These are phyloP conservation scores for Metarhizium sp. DNA, from an alignment of 2,329 filamentous ascomycete genomes.

Conservation along the genomic window DNA sequence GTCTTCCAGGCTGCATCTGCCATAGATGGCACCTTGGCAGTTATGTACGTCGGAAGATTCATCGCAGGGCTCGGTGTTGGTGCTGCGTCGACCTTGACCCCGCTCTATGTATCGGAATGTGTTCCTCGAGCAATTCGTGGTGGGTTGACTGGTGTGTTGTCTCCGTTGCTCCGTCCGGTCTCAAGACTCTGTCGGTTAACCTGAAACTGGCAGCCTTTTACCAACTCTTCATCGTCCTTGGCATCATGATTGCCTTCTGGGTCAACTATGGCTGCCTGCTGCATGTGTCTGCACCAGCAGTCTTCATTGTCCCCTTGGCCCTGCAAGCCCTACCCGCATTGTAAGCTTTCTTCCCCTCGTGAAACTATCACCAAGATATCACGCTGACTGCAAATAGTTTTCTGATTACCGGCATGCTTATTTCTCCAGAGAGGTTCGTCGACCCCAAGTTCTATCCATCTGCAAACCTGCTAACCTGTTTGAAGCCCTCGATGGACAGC, in stretches of 20 bases:
- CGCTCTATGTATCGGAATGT: conserved; percentile 38
- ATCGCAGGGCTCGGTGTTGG: conserved; percentile 39
- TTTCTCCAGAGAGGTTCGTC: conserved; percentile 40
- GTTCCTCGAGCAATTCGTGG: conserved; percentile 41
- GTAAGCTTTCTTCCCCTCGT: conserved; percentile 13
- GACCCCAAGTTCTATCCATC: neutral
- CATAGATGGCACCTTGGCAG: conserved; percentile 40
- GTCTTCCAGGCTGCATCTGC: conserved; percentile 54
- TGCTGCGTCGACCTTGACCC: conserved; percentile 36
- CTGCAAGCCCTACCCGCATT: conserved; percentile 57
- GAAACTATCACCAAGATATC: too few relatives aligned
- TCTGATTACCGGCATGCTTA: conserved; percentile 49
- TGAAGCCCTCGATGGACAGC: conserved; percentile 58
- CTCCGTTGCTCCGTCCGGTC: too few relatives aligned
- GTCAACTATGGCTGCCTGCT: conserved; percentile 44
- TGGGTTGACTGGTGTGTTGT: conserved; percentile 31
- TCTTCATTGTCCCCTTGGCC: conserved; percentile 53
- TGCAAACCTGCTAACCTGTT: conserved; percentile 11
- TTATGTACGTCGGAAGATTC: conserved; percentile 58
- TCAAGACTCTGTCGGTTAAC: neutral
- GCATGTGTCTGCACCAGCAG: conserved; percentile 35
- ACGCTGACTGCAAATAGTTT: conserved; percentile 18
- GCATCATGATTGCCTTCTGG: conserved; percentile 35
- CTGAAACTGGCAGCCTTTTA: conserved; percentile 27
- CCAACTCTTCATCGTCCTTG: conserved; percentile 38